Evolutionary conservation across 139 green algal genomes (phyloP), one percentile per base, ranked within the genome.

Genomic region (Chlamydomonas eustigma): DNA sequence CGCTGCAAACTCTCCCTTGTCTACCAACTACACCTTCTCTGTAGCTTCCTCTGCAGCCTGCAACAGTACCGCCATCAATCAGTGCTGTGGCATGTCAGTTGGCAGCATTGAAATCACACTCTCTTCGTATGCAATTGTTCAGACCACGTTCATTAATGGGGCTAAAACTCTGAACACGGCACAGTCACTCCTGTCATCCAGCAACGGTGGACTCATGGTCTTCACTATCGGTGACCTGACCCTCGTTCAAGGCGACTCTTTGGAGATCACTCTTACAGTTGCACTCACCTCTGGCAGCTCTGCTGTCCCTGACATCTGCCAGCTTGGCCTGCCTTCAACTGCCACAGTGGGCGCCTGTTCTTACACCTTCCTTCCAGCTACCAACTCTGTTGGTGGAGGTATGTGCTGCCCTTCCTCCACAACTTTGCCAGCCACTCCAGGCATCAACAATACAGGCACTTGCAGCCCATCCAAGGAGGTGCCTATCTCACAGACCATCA

Each of bases 331-430:
- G n/a, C 22, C 52, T 4, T 5, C 6, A 4, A 8, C 52, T 31
- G 52, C 12, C 52, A 68, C 8, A 4, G 52, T 68, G 6, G 52
- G 52, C 52, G 12, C 4, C 52, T 68, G 52, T 28, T 25, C 52
- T 28, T 8, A 33, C 52, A 37, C 52, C 6, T 31, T 68, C 6
- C 12, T 58, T 18, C 44, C 44, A 28, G 44, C 44, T 18, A 33
- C 52, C 22, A 6, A 25, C 4, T 22, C 52, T 31, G n/a, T 28
- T 5, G 52, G 52, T 31, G 8, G n/a, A 8, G 12, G 6, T 28
- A 68, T 68, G 52, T 68, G 52, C 52, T 68, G 52, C 52, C 52
- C 52, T 28, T 22, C 52, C 6, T 25, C 52, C 52, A 35, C 52
- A 4, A 68, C 52, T 12, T 28, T 18, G 4, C 12, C 52, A 28